These are phyloP conservation scores for Cladophialophora carrionii DNA, from an alignment of 2,329 filamentous ascomycete species.

Conservation along the genomic window DNA sequence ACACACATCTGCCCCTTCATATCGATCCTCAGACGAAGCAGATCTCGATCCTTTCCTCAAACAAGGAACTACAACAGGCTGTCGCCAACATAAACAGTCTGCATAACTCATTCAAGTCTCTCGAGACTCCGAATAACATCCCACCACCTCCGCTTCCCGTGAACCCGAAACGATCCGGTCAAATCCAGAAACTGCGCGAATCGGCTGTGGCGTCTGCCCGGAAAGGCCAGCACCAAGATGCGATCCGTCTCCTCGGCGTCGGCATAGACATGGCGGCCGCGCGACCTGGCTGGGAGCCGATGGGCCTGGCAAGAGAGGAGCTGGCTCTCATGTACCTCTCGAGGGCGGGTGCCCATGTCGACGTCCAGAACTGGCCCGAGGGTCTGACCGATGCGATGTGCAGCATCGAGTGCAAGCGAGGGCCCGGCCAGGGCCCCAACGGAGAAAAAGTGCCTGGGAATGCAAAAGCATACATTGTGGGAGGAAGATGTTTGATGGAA, in stretches of 20 bases:
- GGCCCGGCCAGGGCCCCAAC: conserved; percentile 34
- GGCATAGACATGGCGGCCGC: conserved; percentile 85
- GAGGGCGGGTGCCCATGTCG: conserved; percentile 88
- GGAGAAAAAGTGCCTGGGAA: conserved; percentile 64
- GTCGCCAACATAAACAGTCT: conserved; percentile 76
- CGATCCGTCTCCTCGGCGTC: conserved; percentile 79
- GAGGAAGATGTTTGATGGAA: conserved; percentile 82
- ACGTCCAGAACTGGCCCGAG: conserved; percentile 77
- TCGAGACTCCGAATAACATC: conserved; percentile 64
- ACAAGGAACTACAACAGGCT: conserved; percentile 61
- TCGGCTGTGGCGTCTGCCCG: conserved; percentile 80
- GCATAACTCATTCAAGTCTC: conserved; percentile 71
- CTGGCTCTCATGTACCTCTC: conserved; percentile 78
- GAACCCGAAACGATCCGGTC: conserved; percentile 86
- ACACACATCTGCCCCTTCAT: conserved; percentile 77
- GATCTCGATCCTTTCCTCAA: conserved; percentile 60
- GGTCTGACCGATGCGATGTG: conserved; percentile 84
- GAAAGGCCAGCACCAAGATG: conserved; percentile 73
- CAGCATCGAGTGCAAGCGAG: conserved; percentile 77
- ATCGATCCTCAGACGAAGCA: conserved; percentile 82
- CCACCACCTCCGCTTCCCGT: conserved; percentile 88
- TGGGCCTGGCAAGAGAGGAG: conserved; percentile 81
- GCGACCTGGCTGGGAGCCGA: conserved; percentile 85
- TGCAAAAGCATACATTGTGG: conserved; percentile 91
- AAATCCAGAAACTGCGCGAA: conserved; percentile 89